Evolutionary conservation across 352 stramenopile genomes (phyloP).

Genomic region (Globisporangium alternatum): DNA sequence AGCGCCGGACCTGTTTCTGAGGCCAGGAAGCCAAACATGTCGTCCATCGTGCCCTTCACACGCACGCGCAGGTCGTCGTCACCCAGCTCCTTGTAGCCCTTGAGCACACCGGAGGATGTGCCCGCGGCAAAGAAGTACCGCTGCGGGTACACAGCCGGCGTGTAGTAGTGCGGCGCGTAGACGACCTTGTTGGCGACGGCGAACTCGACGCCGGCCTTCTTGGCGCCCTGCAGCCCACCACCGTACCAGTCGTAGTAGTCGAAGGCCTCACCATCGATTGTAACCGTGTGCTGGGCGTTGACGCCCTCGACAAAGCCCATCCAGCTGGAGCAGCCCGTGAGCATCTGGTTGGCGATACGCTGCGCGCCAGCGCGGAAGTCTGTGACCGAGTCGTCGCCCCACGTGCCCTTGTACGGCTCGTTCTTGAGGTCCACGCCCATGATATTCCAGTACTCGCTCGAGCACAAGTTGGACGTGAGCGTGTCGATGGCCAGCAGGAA

Average conservation of each 20-base stretch:
- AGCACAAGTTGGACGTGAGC: constrained; percentile 27
- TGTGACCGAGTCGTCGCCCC: constrained; percentile 23
- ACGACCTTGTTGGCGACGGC: constrained; percentile 26
- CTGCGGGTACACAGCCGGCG: constrained; percentile 29
- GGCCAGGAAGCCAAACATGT: constrained; percentile 41
- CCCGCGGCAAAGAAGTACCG: constrained; percentile 26
- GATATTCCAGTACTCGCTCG: constrained; percentile 34
- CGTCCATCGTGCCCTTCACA: constrained; percentile 26
- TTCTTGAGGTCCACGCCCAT: constrained; percentile 42
- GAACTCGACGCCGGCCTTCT: constrained; percentile 21
- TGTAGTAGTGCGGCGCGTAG: constrained; percentile 40
- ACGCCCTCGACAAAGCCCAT: constrained; percentile 39
- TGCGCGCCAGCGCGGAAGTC: constrained; percentile 27
- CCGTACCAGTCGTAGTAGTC: constrained; percentile 42
- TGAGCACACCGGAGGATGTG: constrained; percentile 9
- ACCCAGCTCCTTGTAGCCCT: constrained; percentile 26
- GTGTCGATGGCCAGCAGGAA: constrained; percentile 32
- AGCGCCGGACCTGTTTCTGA: constrained; percentile 21
- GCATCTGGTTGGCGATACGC: constrained; percentile 30
- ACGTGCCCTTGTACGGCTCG: constrained; percentile 32
- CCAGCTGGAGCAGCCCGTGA: constrained; percentile 31
- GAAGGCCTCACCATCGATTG: constrained; percentile 24
- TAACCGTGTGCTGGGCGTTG: constrained; percentile 23
- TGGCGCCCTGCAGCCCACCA: constrained; percentile 29
- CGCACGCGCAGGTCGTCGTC: constrained; percentile 21